Evolutionary conservation across 139 green algal species (phyloP), one percentile per base, ranked within the genome.

Genomic region (Chlorella sorokiniana): DNA sequence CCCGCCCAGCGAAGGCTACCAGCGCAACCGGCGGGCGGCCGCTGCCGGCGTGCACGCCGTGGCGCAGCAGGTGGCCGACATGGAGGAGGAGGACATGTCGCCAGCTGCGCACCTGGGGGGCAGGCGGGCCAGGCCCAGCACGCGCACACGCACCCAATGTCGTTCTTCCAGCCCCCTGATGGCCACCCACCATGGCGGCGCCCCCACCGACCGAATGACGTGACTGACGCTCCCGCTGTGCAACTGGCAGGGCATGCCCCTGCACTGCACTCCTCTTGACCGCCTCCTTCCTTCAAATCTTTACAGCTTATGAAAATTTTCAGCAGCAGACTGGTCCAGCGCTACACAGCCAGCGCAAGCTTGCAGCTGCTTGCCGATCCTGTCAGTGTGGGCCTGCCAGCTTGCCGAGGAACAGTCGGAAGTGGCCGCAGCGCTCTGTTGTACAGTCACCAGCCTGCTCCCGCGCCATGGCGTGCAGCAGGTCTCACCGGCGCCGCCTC

Each of bases 41-140:
- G 33, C 76, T 8, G 82, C 85, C 5, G 65, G 65, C 31, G 83
- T 88, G 37, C 84, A 88, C 16, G 63, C 84, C 38, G 51, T 73
- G 44, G 76, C 82, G 6, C 68, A 62, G 40, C 52, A 69, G 73
- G 83, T 83, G 45, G 82, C 85, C 41, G 83, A 69, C 41, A 70
- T 88, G 73, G 78, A 88, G 25, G 78, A 88, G 42, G 84, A 83
- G 29, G 73, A 84, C 25, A 42, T 35, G 44, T 33, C 69, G 42
- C 71, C 71, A 31, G 76, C 31, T 42, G 61, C 48, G 62, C 79
- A 69, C 33, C 41, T 29, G 31, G 20, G 33, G 23, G 27, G 61
- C 64, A 6, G 67, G 33, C 44, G n/a, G 33, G 68, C n/a, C 65
- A 62, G 22, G 40, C 23, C 6, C 42, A 61, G 41, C 18, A 22